phyloP scores from a whole-genome alignment of 805 yeast species.

The Martiniozyma abietophila region DNA sequence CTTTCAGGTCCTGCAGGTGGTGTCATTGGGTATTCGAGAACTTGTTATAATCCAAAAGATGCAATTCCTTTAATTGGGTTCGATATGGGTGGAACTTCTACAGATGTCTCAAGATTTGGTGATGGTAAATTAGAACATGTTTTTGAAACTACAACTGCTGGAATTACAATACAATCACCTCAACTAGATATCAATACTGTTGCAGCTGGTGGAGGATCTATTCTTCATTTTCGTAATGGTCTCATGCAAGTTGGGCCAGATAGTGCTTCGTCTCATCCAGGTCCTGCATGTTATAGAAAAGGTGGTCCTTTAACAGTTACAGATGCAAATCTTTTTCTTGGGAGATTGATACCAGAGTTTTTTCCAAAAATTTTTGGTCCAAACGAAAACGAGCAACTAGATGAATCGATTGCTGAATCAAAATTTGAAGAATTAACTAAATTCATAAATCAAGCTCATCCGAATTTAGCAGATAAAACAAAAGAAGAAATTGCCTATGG shows the following conservation, averaged over 20 bases:
- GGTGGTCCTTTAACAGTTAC: slow-evolving; percentile 81
- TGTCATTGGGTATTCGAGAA: slow-evolving; percentile 84
- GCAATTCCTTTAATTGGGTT: slow-evolving; percentile 64
- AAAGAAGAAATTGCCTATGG: slow-evolving; percentile 72
- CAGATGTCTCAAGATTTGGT: slow-evolving; percentile 71
- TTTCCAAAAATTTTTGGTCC: slow-evolving; percentile 84
- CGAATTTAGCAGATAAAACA: slow-evolving; percentile 33
- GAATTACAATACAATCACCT: slow-evolving; percentile 75
- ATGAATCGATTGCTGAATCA: slow-evolving; percentile 37
- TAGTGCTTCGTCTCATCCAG: slow-evolving; percentile 82
- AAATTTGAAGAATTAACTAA: slow-evolving; percentile 48
- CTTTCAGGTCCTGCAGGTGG: slow-evolving; percentile 98
- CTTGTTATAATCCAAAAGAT: slow-evolving; percentile 55
- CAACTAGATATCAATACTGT: slow-evolving; percentile 75
- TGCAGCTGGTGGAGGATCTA: slow-evolving; percentile 81
- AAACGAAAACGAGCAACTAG: slow-evolving; percentile 62
- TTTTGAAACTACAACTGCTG: slow-evolving; percentile 78
- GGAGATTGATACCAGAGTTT: slow-evolving; percentile 61
- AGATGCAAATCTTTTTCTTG: slow-evolving; percentile 70
- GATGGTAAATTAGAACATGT: slow-evolving; percentile 64
- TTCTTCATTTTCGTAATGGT: slow-evolving; percentile 58
- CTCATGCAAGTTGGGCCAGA: slow-evolving; percentile 79
- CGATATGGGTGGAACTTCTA: slow-evolving; percentile 90
- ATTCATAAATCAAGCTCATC: slow-evolving; percentile 43
- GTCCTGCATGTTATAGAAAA: slow-evolving; percentile 81